Conservation (phyloP, 495 filamentous ascomycete genomes). For the Chaetomium tenue region DNA sequence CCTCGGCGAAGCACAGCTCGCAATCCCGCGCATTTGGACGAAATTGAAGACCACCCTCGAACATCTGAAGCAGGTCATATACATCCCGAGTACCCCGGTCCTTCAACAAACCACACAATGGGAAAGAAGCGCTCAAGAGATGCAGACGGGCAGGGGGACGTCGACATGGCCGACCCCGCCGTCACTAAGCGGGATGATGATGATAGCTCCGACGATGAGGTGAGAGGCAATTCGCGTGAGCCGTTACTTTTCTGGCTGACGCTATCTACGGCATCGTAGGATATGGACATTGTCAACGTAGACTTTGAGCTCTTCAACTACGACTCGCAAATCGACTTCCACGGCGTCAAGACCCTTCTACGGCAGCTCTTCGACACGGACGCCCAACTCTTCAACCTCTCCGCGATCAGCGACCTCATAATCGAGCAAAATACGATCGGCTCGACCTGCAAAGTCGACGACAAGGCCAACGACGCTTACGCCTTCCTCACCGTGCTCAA, state of each 20-base stretch:
- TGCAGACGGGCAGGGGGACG: conserved; percentile 26
- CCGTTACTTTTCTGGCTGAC: not conserved
- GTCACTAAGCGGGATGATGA: conserved; percentile 17
- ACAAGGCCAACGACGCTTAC: conserved; percentile 90
- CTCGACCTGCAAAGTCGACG: conserved; percentile 92
- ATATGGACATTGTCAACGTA: conserved; percentile 86
- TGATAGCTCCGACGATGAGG: conserved; percentile 22
- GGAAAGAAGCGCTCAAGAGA: conserved; percentile 30
- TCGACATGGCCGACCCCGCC: conserved; percentile 19
- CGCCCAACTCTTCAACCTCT: conserved; percentile 78
- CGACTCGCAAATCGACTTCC: conserved; percentile 84
- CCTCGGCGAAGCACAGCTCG: conserved; percentile 2
- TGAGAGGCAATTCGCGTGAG: not conserved
- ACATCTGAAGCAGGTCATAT: not conserved
- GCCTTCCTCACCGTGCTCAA: conserved; percentile 92
- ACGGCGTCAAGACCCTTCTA: conserved; percentile 86
- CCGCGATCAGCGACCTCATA: conserved; percentile 80
- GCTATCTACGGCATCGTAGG: conserved; percentile 47
- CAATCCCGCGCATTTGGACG: not conserved
- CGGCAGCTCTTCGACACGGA: conserved; percentile 94
- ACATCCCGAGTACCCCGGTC: not conserved
- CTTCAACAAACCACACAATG: conserved; percentile 12
- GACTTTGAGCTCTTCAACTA: conserved; percentile 99
- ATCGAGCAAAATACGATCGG: conserved; percentile 85
- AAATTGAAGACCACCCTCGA: not conserved